Percentiles rank a stretch among this genome's conserved stretches.
Evolutionary conservation across 1,284 basidiomycete genomes (phyloP).

Genomic region (Leccinum fallax): DNA sequence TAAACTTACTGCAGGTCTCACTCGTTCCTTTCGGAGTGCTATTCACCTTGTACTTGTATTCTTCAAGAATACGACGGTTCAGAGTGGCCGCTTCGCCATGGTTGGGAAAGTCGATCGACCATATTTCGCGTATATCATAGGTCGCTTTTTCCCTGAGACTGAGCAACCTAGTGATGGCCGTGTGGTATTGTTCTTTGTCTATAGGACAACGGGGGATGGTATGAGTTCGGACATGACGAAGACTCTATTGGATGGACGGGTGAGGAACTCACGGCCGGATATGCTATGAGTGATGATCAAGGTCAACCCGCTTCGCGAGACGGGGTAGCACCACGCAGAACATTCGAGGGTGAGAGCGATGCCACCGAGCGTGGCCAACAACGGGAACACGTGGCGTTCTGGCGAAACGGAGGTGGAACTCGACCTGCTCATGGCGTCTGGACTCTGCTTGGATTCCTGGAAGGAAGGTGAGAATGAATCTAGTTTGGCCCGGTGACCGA

Average conservation of each 20-base stretch:
- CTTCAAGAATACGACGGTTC: slow-evolving; percentile 41
- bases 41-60: slow-evolving; percentile 35
- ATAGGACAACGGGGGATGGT: not conserved
- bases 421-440: slow-evolving; percentile 9
- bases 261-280: slow-evolving; percentile 26
- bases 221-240: not conserved
- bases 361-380: slow-evolving; percentile 20
- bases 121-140: slow-evolving; percentile 48
- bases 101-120: slow-evolving; percentile 55
- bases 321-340: slow-evolving; percentile 28
- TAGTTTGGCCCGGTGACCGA: not conserved
- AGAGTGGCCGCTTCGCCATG: slow-evolving; percentile 54
- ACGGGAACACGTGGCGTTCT: slow-evolving; percentile 23
- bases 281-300: slow-evolving; percentile 31
- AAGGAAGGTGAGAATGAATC: not conserved
- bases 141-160: slow-evolving; percentile 27
- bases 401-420: slow-evolving; percentile 9
- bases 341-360: slow-evolving; percentile 20
- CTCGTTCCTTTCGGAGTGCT: not conserved
- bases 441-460: not conserved
- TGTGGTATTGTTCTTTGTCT: slow-evolving; percentile 61
- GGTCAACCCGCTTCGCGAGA: slow-evolving; percentile 30
- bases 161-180: slow-evolving; percentile 44
- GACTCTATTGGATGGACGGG: not conserved
- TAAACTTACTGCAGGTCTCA: slow-evolving; percentile 27